Base-by-base conservation (phyloP, 306 rosid genomes). In the Parietaria judaica region DNA sequence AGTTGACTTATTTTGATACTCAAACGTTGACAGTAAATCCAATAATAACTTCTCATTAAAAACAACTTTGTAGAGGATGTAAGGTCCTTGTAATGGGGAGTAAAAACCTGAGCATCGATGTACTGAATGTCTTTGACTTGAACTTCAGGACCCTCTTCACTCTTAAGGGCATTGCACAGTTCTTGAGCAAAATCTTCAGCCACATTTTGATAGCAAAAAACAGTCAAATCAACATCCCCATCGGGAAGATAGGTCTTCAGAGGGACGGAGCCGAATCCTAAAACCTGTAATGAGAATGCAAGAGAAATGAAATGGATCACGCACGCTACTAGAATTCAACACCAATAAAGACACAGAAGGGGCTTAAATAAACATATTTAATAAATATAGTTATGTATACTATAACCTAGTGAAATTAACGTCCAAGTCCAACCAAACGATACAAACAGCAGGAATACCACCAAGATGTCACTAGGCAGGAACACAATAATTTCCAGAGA, bases 201-300 rank as follows among this genome's bases (percentile, higher is more conserved):
- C 48, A 7, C 35, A 41, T 51, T 63, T 65, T 70, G 80, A 60
- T 56, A 76, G 69, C 81, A 68, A 65, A 84, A 70, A 65, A 69
- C 74, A 52, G 86, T 81, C 66, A 87, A 65, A 76, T 87, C 95
- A 69, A 87, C 72, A 69, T 87, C 95, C 52, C 95, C 95, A 54
- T 87, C 95, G 23, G 95, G 90, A 73, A 87, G 86, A 72, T 87
- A 87, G 54, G 90, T 72, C 68, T 79, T 87, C 16, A 87, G 76
- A 3, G 95, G 90, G 53, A 80, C 81, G 44, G 95, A 87, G 17
- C 95, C 95, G 48, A 84, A 84, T 61, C 80, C 62, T 11, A 81
- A 76, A 65, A 81, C 90, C 95, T 86, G 86, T 12, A 67, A 56
- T 36, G 60, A 56, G 56, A 59, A 48, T 70, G 71, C 36, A 69